These are phyloP conservation scores for Emmonsiellopsis sp. DNA, from an alignment of 2,329 filamentous ascomycete species.

Conservation along the genomic window DNA sequence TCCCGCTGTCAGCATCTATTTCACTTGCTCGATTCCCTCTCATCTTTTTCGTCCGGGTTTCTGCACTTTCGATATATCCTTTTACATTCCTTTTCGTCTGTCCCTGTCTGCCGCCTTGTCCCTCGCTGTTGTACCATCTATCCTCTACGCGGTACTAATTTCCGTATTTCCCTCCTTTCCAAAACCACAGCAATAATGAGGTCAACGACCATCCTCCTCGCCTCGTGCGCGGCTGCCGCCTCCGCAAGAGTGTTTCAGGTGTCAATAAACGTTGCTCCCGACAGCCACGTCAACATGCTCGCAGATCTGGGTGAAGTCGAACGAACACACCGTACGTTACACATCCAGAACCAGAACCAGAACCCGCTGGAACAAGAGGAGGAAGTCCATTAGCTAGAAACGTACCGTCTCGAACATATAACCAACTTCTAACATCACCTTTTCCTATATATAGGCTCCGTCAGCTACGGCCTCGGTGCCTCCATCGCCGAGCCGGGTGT, in stretches of 20 bases:
- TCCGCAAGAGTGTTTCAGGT: conserved; percentile 8
- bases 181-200: conserved; percentile 4
- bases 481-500: conserved; percentile 3
- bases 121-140: no score
- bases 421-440: not conserved
- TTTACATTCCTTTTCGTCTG: no score
- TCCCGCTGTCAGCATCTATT: no score
- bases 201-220: conserved; percentile 1
- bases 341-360: not conserved
- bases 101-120: no score
- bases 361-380: no score
- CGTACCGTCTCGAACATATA: not conserved
- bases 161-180: not conserved
- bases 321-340: conserved; percentile 9
- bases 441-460: conserved; percentile 1
- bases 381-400: not conserved
- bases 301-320: conserved; percentile 6
- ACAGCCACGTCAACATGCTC: conserved; percentile 5
- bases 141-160: no score
- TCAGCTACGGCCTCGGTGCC: conserved; percentile 5
- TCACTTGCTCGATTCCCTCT: no score
- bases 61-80: no score
- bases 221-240: conserved; percentile 2
- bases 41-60: no score
- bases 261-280: conserved; percentile 2